Evolutionary conservation across 768 basidiomycete species (phyloP), one percentile per base, ranked within the genome.

Genomic region (Mycena vulgaris): DNA sequence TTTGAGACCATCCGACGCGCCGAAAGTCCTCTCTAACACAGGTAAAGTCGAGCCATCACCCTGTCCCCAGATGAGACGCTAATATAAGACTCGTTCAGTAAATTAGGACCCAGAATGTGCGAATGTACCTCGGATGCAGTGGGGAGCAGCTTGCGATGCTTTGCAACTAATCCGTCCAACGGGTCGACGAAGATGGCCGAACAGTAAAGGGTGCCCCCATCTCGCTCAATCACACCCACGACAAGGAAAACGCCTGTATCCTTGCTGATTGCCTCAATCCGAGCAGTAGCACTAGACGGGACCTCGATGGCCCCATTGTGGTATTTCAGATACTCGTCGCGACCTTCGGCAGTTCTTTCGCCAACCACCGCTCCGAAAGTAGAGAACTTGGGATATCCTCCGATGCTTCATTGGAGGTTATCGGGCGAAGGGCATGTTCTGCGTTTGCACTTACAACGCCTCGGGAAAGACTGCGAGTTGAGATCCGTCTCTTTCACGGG

Each of bases 71-170:
- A 92, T 84, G 17, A 89, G 75, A 28, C 90, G 81, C 74, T 70
- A 47, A 14, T 27, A 23, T 23, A 10, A 13, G 7, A 45, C 31
- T 17, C 11, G 28, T 51, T 64, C 37, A 52, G 21, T 10, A 23
- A 10, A 21, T n/a, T 19, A 55, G 10, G n/a, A n/a, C 6, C 14
- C 2, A 21, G 28, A 30, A 51, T 8, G 23, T 4, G 16, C 6
- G 21, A 21, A 21, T 23, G 30, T 35, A 62, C 69, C 48, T 92
- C 92, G 58, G 81, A 70, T 0, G 82, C 91, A 10, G 92, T 92
- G 3, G 91, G 91, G 73, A 89, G 80, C 27, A 92, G 74, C 80
- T 92, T 92, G 19, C 91, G 84, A 75, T 91, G 89, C 75, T 90
- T 90, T 40, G 83, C 89, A n/a, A 91, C 75, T 30, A 85, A 82